phyloP scores from a whole-genome alignment of 768 basidiomycete species.

The Xerocomellus chrysenteron region DNA sequence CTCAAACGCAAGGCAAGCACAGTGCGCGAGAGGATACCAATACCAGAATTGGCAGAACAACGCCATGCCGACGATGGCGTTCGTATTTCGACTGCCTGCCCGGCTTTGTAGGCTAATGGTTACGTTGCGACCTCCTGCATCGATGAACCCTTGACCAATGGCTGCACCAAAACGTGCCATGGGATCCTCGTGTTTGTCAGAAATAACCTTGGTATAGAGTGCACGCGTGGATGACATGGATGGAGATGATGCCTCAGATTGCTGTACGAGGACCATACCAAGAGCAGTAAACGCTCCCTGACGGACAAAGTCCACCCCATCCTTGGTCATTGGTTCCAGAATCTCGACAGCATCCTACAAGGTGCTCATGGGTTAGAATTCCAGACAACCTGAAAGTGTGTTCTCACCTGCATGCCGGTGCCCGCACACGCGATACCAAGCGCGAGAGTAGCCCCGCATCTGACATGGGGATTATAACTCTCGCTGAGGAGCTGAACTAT shows the following conservation, averaged over 20 bases:
- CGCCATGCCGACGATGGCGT: conserved; percentile 95
- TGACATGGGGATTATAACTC: conserved; percentile 98
- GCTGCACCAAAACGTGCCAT: conserved; percentile 98
- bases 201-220: conserved; percentile 86
- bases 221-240: conserved; percentile 78
- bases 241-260: conserved; percentile 86
- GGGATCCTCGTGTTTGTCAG: conserved; percentile 97
- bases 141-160: conserved; percentile 94
- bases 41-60: conserved; percentile 99
- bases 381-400: not conserved
- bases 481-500: conserved; percentile 96
- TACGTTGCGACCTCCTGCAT: conserved; percentile 95
- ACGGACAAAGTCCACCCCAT: conserved; percentile 96
- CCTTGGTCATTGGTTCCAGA: conserved; percentile 96
- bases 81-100: conserved; percentile 90
- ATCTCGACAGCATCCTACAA: conserved; percentile 91
- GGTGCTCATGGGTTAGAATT: not conserved
- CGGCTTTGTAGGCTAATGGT: conserved; percentile 93
- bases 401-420: conserved; percentile 82
- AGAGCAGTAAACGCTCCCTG: conserved; percentile 96
- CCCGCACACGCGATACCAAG: conserved; percentile 97
- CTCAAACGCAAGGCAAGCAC: conserved; percentile 87
- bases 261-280: conserved; percentile 96
- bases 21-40: conserved; percentile 98
- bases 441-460: conserved; percentile 95